Conservation (phyloP, 306 rosid species). For the Canavalia gladiata region DNA sequence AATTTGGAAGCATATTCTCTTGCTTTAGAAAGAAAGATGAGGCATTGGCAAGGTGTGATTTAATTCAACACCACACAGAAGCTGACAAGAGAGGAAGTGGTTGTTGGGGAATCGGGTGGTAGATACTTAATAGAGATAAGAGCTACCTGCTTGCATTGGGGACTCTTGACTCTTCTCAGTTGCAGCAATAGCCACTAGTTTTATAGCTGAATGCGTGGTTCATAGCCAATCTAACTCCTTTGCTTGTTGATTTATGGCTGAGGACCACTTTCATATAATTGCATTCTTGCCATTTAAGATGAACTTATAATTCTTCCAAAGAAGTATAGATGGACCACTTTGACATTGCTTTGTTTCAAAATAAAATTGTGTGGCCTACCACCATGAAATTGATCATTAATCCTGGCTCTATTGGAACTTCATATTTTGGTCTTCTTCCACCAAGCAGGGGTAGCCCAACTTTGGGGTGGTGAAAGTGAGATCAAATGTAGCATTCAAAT, state of each 20-base stretch:
- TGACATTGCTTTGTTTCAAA: slow-evolving; percentile 45
- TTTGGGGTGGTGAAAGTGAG: background rate
- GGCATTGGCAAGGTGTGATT: slow-evolving; percentile 30
- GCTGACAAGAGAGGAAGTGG: slow-evolving; percentile 26
- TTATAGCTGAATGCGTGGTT: slow-evolving; percentile 31
- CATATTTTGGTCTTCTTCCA: background rate
- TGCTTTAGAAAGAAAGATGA: background rate
- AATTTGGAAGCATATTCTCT: background rate
- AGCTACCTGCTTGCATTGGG: background rate
- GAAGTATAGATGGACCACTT: slow-evolving; percentile 34
- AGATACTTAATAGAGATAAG: background rate
- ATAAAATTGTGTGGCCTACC: slow-evolving; percentile 41
- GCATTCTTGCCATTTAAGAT: slow-evolving; percentile 35
- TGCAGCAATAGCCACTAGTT: slow-evolving; percentile 37
- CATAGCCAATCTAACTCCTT: slow-evolving; percentile 16
- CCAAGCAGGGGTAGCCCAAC: background rate
- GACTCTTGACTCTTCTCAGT: background rate
- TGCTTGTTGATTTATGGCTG: slow-evolving; percentile 30
- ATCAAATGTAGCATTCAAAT: background rate
- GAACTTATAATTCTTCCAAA: slow-evolving; percentile 12
- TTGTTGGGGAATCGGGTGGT: slow-evolving; percentile 41
- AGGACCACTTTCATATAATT: slow-evolving; percentile 24
- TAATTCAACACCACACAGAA: slow-evolving; percentile 43
- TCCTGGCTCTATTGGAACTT: background rate
- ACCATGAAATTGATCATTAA: slow-evolving; percentile 23